A percentile compares a stretch with the other conserved stretches of the same genome.
Conservation (phyloP, 148 eudicot species). For the Rhododendron mucronatum region DNA sequence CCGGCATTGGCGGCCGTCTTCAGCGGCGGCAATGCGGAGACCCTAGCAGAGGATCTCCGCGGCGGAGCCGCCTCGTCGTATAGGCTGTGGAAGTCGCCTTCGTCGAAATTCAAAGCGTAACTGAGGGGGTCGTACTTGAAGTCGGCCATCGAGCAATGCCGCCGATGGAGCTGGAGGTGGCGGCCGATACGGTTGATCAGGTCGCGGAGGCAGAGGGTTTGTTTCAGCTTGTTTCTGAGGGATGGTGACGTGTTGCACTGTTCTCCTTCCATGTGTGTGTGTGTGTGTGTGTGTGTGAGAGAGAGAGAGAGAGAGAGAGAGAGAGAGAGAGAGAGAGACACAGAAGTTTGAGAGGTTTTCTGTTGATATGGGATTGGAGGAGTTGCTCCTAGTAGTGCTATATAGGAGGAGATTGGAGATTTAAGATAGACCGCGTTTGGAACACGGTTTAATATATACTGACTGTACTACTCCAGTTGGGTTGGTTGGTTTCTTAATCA, state of each 20-base stretch:
- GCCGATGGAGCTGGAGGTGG: not conserved
- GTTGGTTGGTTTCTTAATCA: too few relatives aligned
- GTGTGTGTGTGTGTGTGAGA: too few relatives aligned
- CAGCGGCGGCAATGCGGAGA: slow-evolving; percentile 21
- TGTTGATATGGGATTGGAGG: not conserved
- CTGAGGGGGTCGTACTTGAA: slow-evolving; percentile 46
- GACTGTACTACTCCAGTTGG: too few relatives aligned
- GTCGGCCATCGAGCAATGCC: slow-evolving; percentile 26
- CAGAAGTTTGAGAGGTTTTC: not conserved
- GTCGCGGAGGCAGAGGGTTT: not conserved
- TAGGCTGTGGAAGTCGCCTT: not conserved
- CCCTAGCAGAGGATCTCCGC: slow-evolving; percentile 24
- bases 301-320: slow-evolving; percentile 1
- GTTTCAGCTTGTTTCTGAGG: not conserved
- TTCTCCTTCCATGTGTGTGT: not conserved
- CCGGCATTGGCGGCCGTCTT: not conserved
- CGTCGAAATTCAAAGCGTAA: slow-evolving; percentile 44
- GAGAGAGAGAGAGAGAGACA: not conserved
- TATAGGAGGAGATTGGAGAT: not conserved
- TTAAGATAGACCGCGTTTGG: not conserved
- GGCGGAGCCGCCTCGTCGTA: slow-evolving; percentile 5
- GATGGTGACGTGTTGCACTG: not conserved
- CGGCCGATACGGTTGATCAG: slow-evolving; percentile 8
- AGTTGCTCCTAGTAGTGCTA: not conserved
- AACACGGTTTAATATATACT: not conserved